Evolutionary conservation across 441 rosid genomes (phyloP).

Genomic region (Manihot esculenta): DNA sequence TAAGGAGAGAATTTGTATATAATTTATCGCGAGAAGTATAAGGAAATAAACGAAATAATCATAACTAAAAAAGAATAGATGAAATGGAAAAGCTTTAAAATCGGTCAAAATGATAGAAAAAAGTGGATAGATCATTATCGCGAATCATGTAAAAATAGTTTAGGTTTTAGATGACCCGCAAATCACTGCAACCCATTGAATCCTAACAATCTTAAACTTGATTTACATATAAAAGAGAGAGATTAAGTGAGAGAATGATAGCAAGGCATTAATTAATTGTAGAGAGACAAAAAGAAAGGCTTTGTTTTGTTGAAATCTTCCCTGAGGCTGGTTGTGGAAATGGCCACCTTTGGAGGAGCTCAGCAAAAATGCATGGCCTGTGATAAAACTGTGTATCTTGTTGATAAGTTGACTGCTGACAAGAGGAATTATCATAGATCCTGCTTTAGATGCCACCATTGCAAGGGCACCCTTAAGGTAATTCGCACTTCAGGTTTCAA

Average conservation of each 20-base stretch:
- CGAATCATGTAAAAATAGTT: slow-evolving; percentile 22
- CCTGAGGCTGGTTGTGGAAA: slow-evolving; percentile 7
- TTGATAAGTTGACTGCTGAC: slow-evolving; percentile 50
- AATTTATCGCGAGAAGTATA: too few species aligned
- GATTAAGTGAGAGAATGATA: background rate
- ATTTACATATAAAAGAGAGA: background rate
- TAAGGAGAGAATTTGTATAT: too few species aligned
- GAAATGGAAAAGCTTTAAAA: slow-evolving; percentile 31
- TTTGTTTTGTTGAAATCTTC: background rate
- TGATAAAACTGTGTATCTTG: slow-evolving; percentile 58
- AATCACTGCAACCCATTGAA: slow-evolving; percentile 27
- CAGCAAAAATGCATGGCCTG: slow-evolving; percentile 61
- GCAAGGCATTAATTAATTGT: background rate
- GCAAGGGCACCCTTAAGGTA: slow-evolving; percentile 62
- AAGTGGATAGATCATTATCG: slow-evolving; percentile 17
- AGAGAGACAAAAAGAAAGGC: background rate
- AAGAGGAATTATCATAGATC: slow-evolving; percentile 49
- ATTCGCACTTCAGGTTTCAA: too few species aligned
- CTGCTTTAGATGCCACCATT: slow-evolving; percentile 65
- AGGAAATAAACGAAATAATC: too few species aligned
- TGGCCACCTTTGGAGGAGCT: slow-evolving; percentile 47
- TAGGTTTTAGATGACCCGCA: slow-evolving; percentile 25
- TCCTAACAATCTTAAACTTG: background rate
- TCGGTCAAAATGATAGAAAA: slow-evolving; percentile 37
- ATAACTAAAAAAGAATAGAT: background rate